Percentiles rank a stretch among this genome's conserved stretches.
phyloP scores from a whole-genome alignment of 164 flowering plant genomes.

The Umbilicus rupestris region DNA sequence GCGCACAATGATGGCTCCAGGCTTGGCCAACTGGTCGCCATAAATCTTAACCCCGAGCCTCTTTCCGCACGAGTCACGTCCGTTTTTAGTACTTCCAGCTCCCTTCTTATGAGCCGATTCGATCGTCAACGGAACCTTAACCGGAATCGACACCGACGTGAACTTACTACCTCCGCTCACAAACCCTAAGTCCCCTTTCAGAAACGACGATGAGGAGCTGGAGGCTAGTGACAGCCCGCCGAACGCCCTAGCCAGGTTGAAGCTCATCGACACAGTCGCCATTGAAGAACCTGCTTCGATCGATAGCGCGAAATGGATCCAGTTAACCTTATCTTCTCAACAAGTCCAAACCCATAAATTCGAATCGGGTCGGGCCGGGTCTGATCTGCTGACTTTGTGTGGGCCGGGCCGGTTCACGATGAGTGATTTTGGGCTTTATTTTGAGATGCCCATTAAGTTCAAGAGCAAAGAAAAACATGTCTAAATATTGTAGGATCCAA shows the following conservation, averaged over 20 bases:
- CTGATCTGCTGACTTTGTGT: too few species aligned
- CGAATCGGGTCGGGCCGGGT: neutral
- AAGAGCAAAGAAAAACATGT: too few species aligned
- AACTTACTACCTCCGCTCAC: constrained; percentile 13
- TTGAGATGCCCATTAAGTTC: too few species aligned
- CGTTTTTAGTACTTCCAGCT: constrained; percentile 94
- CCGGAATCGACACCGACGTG: constrained; percentile 28
- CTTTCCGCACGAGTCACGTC: constrained; percentile 76
- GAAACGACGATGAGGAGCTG: constrained; percentile 40
- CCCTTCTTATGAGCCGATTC: constrained; percentile 93
- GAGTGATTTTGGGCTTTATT: too few species aligned
- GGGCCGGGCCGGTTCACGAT: too few species aligned
- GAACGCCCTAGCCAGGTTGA: constrained; percentile 47
- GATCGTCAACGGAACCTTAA: constrained; percentile 57
- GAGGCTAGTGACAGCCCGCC: constrained; percentile 45
- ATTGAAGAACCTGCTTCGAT: constrained; percentile 8
- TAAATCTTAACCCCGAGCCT: constrained; percentile 88
- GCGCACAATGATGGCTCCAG: constrained; percentile 82
- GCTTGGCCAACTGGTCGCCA: constrained; percentile 92
- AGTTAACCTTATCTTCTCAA: neutral
- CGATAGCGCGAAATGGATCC: neutral
- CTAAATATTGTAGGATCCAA: too few species aligned
- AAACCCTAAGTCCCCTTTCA: constrained; percentile 39
- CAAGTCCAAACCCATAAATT: too few species aligned
- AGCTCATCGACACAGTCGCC: constrained; percentile 30